A percentile compares a stretch with the other conserved stretches of the same genome.
Evolutionary conservation across 768 basidiomycete species (phyloP).

Genomic region (Suillus tomentosus): DNA sequence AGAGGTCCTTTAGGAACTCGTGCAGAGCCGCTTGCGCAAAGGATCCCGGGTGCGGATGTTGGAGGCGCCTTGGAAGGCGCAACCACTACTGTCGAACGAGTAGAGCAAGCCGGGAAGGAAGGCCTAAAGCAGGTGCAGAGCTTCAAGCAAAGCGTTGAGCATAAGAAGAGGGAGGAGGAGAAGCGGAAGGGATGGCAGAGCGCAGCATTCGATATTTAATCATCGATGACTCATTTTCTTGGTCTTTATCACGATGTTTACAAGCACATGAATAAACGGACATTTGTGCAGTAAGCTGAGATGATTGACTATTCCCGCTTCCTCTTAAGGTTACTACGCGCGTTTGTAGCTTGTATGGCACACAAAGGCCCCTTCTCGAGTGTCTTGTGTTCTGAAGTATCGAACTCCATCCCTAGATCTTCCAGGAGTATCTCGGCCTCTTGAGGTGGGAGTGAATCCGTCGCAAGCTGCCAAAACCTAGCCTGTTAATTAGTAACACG

Average conservation of each 20-base stretch:
- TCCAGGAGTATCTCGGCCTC: conserved; percentile 69
- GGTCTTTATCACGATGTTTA: neutral
- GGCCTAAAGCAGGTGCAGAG: conserved; percentile 39
- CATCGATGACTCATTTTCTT: too few species aligned
- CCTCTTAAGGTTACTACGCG: conserved; percentile 47
- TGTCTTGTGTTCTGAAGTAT: conserved; percentile 66
- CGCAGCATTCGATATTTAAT: conserved; percentile 43
- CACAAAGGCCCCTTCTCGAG: conserved; percentile 71
- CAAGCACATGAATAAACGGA: neutral
- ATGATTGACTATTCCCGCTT: conserved; percentile 40
- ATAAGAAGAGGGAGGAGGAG: conserved; percentile 43
- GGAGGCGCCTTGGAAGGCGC: conserved; percentile 13
- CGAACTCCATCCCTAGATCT: conserved; percentile 79
- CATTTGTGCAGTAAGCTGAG: neutral
- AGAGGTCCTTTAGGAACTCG: conserved; percentile 62
- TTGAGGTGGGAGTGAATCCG: conserved; percentile 67
- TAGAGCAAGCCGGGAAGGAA: conserved; percentile 35
- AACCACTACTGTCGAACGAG: conserved; percentile 34
- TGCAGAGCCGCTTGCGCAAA: conserved; percentile 37
- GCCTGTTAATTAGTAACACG: conserved; percentile 10
- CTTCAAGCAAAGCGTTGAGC: conserved; percentile 46
- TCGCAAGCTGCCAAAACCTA: conserved; percentile 77
- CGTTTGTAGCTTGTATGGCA: conserved; percentile 28
- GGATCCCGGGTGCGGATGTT: neutral
- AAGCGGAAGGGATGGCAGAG: conserved; percentile 49